A percentile compares a stretch with the other conserved stretches of the same genome.
phyloP scores from a whole-genome alignment of 768 basidiomycete genomes.

The Russula ochroleuca region DNA sequence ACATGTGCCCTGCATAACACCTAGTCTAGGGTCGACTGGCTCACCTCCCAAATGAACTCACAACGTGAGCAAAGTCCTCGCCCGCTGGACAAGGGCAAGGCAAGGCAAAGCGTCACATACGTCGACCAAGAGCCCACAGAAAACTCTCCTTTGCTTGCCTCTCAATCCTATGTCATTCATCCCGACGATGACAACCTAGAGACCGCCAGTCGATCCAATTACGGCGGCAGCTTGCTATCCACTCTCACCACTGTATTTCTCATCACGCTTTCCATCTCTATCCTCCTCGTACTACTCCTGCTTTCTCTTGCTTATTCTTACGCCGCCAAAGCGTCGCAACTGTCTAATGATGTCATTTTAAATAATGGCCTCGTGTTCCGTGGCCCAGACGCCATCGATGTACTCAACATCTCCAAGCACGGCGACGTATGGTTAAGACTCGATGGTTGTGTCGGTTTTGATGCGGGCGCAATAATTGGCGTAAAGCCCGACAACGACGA shows the following conservation, averaged over 20 bases:
- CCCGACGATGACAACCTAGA: slow-evolving; percentile 30
- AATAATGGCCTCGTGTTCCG: slow-evolving; percentile 50
- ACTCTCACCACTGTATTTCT: slow-evolving; percentile 49
- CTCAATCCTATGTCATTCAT: slow-evolving; percentile 35
- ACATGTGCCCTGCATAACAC: background rate
- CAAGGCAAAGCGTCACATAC: slow-evolving; percentile 35
- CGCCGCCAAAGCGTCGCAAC: slow-evolving; percentile 48
- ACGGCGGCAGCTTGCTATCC: slow-evolving; percentile 34
- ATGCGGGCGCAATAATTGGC: slow-evolving; percentile 58
- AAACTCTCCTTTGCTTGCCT: slow-evolving; percentile 51
- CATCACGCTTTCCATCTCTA: slow-evolving; percentile 48
- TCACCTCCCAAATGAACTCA: background rate
- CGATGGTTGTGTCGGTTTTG: slow-evolving; percentile 56
- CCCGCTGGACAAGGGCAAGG: slow-evolving; percentile 51
- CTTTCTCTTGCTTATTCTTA: slow-evolving; percentile 63
- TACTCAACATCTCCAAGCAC: slow-evolving; percentile 55
- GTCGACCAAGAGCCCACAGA: slow-evolving; percentile 41
- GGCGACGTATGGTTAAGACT: slow-evolving; percentile 59
- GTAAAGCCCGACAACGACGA: slow-evolving; percentile 48
- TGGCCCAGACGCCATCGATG: slow-evolving; percentile 58
- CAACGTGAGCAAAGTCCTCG: background rate
- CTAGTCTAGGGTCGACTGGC: background rate
- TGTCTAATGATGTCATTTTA: slow-evolving; percentile 57
- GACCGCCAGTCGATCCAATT: slow-evolving; percentile 28
- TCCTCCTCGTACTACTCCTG: slow-evolving; percentile 43